Evolutionary conservation across 495 filamentous ascomycete species (phyloP).

Genomic region (Penicillium malachiteum): DNA sequence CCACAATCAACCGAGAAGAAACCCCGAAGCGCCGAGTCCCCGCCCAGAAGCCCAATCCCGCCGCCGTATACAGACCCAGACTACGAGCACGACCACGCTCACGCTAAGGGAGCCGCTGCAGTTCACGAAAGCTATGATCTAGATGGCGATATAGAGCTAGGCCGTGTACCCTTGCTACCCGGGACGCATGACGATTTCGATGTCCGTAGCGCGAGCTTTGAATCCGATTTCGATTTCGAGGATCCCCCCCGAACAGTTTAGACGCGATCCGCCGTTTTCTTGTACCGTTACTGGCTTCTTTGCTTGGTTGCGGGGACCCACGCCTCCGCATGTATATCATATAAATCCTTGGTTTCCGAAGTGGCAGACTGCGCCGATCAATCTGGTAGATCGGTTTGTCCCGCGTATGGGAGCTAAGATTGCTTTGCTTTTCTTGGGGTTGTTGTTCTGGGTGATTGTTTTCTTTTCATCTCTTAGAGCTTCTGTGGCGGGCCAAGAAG

Average conservation of each 20-base stretch:
- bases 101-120: neutral
- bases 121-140: conserved; percentile 12
- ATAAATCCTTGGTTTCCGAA: conserved; percentile 62
- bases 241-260: conserved; percentile 2
- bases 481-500: conserved; percentile 54
- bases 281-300: conserved; percentile 26
- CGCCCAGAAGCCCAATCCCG: conserved; percentile 12
- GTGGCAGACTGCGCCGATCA: conserved; percentile 62
- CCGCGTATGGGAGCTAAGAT: conserved; percentile 54
- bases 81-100: conserved; percentile 1
- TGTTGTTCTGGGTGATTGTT: conserved; percentile 62
- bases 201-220: neutral
- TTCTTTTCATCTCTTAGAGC: conserved; percentile 63
- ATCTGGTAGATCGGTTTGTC: conserved; percentile 55
- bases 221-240: conserved; percentile 12
- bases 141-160: conserved; percentile 22
- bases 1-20: neutral
- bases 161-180: conserved; percentile 22
- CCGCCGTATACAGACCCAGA: conserved; percentile 15
- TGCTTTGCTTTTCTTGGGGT: conserved; percentile 49
- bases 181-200: conserved; percentile 2
- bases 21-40: neutral
- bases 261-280: conserved; percentile 26
- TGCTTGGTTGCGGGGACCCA: conserved; percentile 52
- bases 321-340: conserved; percentile 54